A percentile compares a stretch with the other conserved stretches of the same genome.
Conservation (phyloP, 345 rosid species). For the Nephelium lappaceum region DNA sequence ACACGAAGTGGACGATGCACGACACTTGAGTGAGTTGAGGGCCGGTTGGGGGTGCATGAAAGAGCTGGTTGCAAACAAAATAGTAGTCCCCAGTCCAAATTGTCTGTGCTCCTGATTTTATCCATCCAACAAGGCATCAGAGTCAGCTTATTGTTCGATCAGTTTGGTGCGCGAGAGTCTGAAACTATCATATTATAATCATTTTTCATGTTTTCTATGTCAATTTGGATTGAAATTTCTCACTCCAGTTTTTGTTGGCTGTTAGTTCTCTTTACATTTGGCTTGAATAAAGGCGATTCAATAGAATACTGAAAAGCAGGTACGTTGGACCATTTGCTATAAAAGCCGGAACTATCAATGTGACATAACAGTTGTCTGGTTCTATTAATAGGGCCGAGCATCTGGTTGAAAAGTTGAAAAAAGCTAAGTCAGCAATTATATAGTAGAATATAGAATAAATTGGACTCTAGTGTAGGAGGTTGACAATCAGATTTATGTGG, state of each 20-base stretch:
- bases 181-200: not conserved
- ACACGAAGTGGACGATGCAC: slow-evolving; percentile 22
- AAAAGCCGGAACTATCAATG: slow-evolving; percentile 3
- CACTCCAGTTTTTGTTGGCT: not conserved
- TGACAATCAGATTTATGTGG: no score
- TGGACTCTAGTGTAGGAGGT: no score
- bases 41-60: not conserved
- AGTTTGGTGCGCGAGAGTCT: not conserved
- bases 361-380: not conserved
- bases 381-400: not conserved
- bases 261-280: not conserved
- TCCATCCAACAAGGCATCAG: slow-evolving; percentile 39
- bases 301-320: not conserved
- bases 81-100: slow-evolving; percentile 25
- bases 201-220: not conserved
- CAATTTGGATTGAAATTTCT: not conserved
- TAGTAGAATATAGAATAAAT: no score
- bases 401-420: not conserved
- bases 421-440: not conserved
- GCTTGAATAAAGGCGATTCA: not conserved
- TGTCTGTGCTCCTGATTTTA: slow-evolving; percentile 26
- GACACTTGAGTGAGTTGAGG: not conserved
- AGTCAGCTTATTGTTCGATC: slow-evolving; percentile 2
- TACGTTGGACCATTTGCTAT: slow-evolving; percentile 8
- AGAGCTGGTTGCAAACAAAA: slow-evolving; percentile 25